A percentile compares a stretch with the other conserved stretches of the same genome.
These are phyloP conservation scores for Fusarium sp. DNA, from an alignment of 2,329 filamentous ascomycete genomes.

Conservation along the genomic window DNA sequence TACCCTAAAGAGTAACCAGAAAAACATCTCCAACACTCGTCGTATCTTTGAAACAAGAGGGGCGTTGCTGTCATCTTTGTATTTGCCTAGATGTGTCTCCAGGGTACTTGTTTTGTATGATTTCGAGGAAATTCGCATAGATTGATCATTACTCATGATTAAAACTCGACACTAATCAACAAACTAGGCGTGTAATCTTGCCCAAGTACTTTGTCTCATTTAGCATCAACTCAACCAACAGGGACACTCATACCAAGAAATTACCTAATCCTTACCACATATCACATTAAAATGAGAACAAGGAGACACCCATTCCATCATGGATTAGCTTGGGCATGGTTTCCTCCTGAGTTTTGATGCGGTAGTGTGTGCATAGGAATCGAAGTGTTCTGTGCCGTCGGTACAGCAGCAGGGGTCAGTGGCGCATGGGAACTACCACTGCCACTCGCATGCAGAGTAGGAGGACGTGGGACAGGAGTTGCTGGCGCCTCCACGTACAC, in stretches of 20 bases:
- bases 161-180: not conserved
- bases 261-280: not conserved
- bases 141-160: not conserved
- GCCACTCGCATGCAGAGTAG: not conserved
- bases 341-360: not conserved
- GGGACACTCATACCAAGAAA: not conserved
- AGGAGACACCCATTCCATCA: not conserved
- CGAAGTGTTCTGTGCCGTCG: not conserved
- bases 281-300: not conserved
- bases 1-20: not conserved
- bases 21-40: not conserved
- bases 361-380: not conserved
- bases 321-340: not conserved
- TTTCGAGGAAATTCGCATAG: not conserved
- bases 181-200: not conserved
- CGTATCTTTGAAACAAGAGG: not conserved
- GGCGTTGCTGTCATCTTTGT: not conserved
- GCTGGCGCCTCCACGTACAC: constrained; percentile 41
- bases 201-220: not conserved
- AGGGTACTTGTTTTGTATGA: not conserved
- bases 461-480: not conserved
- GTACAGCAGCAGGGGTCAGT: not conserved
- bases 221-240: too few relatives aligned
- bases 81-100: too few relatives aligned
- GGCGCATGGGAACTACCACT: not conserved